A percentile compares a stretch with the other conserved stretches of the same genome.
These are phyloP conservation scores for Dalbergia cochinchinensis DNA, from an alignment of 306 rosid species.

Conservation along the genomic window DNA sequence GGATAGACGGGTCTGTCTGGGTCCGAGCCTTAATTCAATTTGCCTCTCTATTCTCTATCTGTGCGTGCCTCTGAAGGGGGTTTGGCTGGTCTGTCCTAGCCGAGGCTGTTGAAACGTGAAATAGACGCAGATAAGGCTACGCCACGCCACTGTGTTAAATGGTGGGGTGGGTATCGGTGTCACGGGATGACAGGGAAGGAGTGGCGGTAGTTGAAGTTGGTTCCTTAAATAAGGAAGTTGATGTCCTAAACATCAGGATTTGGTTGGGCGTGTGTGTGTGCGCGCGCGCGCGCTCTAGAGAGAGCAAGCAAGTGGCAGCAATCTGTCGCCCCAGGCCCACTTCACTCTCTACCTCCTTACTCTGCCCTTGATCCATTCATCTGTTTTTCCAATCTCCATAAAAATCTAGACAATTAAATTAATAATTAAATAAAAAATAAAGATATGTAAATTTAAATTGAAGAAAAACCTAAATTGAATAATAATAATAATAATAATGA, in stretches of 20 bases:
- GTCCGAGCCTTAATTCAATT: too few relatives aligned
- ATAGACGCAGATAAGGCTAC: background rate
- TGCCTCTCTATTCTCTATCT: too few relatives aligned
- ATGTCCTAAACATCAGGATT: conserved; percentile 36
- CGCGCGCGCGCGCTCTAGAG: background rate
- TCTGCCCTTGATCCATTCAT: background rate
- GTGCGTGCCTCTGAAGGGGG: too few relatives aligned
- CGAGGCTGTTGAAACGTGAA: conserved; percentile 9
- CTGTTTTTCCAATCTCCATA: background rate
- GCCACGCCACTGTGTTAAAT: conserved; percentile 1
- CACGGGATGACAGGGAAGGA: conserved; percentile 44
- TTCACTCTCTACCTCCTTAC: background rate
- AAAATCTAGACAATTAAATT: background rate
- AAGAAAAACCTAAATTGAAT: background rate
- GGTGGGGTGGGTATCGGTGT: conserved; percentile 32
- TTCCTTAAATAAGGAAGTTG: conserved; percentile 30
- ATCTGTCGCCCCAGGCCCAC: conserved; percentile 48
- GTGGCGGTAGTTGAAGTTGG: conserved; percentile 41
- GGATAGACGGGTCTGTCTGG: background rate
- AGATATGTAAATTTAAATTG: background rate
- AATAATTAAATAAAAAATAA: background rate
- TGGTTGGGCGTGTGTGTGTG: conserved; percentile 19
- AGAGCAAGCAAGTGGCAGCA: conserved; percentile 22
- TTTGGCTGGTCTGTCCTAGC: background rate
- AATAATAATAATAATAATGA: background rate